Evolutionary conservation across 1,284 basidiomycete genomes (phyloP).

Genomic region (Fomitopsis palustris): DNA sequence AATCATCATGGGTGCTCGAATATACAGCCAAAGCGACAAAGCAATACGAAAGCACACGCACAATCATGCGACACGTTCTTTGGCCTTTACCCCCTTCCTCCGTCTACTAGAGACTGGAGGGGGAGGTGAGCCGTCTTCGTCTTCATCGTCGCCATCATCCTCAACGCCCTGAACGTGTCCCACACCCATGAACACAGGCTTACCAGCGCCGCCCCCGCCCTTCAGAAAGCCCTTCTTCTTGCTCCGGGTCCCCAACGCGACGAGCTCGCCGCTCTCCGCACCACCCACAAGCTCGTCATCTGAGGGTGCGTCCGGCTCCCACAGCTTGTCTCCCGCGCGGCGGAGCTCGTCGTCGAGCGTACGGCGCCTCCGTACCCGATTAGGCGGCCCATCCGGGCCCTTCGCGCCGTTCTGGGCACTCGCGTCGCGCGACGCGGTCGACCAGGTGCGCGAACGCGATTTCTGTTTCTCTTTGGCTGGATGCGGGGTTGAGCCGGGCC

Average conservation of each 20-base stretch:
- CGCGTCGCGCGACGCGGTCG: slow-evolving; percentile 6
- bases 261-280: slow-evolving; percentile 43
- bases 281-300: slow-evolving; percentile 29
- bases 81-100: not conserved
- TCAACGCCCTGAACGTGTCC: slow-evolving; percentile 54
- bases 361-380: slow-evolving; percentile 32
- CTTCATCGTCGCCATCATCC: slow-evolving; percentile 19
- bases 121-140: not conserved
- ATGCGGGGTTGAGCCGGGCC: not conserved
- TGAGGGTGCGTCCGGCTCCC: slow-evolving; percentile 25
- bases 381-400: slow-evolving; percentile 8
- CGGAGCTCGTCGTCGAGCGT: slow-evolving; percentile 68
- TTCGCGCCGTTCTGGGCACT: not conserved
- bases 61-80: not conserved
- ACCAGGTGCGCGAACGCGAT: slow-evolving; percentile 4
- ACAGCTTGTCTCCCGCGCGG: slow-evolving; percentile 36
- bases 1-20: not conserved
- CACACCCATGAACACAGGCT: slow-evolving; percentile 63
- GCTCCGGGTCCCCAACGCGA: slow-evolving; percentile 50
- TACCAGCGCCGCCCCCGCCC: slow-evolving; percentile 66
- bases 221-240: slow-evolving; percentile 61
- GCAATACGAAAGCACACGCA: slow-evolving; percentile 1
- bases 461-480: not conserved
- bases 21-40: slow-evolving; percentile 1
- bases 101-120: not conserved